Evolutionary conservation across 1,139 yeast species (phyloP).

Genomic region (Pichia kudriavzevii): DNA sequence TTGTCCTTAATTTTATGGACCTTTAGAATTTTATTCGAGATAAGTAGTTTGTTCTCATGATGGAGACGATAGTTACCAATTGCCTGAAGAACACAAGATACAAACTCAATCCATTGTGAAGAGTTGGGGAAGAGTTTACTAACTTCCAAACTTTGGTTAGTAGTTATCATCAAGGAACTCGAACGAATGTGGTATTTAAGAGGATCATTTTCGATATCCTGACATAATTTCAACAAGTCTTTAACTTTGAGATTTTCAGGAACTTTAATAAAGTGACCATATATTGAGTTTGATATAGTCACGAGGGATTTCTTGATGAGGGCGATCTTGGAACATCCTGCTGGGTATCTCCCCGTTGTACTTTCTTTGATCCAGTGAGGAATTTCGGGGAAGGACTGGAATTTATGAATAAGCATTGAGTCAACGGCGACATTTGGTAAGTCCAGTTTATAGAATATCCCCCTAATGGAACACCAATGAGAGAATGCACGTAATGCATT

Average conservation of each 20-base stretch:
- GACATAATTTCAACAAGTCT: constrained; percentile 38
- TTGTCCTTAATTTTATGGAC: constrained; percentile 23
- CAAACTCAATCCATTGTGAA: constrained; percentile 29
- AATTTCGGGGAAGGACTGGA: constrained; percentile 39
- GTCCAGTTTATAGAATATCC: constrained; percentile 37
- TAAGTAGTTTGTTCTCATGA: constrained; percentile 31
- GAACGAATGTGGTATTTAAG: constrained; percentile 44
- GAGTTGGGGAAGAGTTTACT: constrained; percentile 32
- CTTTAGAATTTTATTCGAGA: constrained; percentile 40
- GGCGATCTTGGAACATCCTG: constrained; percentile 46
- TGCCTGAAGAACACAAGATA: constrained; percentile 31
- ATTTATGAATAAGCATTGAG: constrained; percentile 29
- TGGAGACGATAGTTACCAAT: constrained; percentile 23
- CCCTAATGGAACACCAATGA: constrained; percentile 51
- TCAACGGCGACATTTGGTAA: constrained; percentile 36
- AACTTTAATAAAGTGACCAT: constrained; percentile 28
- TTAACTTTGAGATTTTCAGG: constrained; percentile 25
- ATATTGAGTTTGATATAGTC: constrained; percentile 26
- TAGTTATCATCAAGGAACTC: constrained; percentile 33
- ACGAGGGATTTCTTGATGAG: constrained; percentile 35
- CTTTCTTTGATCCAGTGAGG: constrained; percentile 34
- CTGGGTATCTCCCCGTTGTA: constrained; percentile 43
- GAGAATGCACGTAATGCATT: constrained; percentile 46
- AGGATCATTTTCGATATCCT: constrained; percentile 42
- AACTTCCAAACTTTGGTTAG: constrained; percentile 30